A percentile compares a stretch with the other conserved stretches of the same genome.
Evolutionary conservation across 441 rosid genomes (phyloP).

Genomic region (Biscutella laevigata): DNA sequence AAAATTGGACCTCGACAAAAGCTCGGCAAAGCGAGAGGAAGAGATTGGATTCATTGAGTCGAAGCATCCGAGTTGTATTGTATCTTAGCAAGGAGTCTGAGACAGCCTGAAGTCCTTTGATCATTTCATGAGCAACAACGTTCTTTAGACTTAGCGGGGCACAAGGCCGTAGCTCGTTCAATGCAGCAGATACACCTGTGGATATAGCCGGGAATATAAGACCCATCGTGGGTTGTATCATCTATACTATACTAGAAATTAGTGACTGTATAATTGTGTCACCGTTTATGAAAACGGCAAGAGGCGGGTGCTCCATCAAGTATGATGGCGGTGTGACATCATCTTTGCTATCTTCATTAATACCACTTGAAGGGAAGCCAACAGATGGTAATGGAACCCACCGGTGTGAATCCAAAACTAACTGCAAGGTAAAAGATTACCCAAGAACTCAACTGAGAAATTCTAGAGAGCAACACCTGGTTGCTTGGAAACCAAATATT

Average conservation of each 20-base stretch:
- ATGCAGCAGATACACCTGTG: constrained; percentile 83
- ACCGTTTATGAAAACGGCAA: constrained; percentile 91
- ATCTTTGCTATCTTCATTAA: constrained; percentile 60
- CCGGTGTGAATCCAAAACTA: constrained; percentile 93
- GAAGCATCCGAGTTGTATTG: constrained; percentile 81
- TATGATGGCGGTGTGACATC: constrained; percentile 87
- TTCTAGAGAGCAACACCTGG: not conserved
- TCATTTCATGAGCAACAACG: constrained; percentile 65
- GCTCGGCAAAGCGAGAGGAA: constrained; percentile 84
- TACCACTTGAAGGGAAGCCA: constrained; percentile 60
- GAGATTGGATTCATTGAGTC: constrained; percentile 75
- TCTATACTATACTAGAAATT: not conserved
- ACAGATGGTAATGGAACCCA: constrained; percentile 91
- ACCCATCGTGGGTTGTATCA: not conserved
- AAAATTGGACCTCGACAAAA: constrained; percentile 58
- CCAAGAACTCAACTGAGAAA: constrained; percentile 8
- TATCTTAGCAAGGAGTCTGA: constrained; percentile 74
- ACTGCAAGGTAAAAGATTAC: constrained; percentile 42
- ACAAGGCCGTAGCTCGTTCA: constrained; percentile 87
- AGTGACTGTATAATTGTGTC: constrained; percentile 11
- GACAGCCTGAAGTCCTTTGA: constrained; percentile 71
- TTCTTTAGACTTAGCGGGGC: constrained; percentile 76
- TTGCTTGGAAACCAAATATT: not conserved
- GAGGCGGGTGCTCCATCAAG: constrained; percentile 97
- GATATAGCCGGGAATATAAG: constrained; percentile 15